Evolutionary conservation across 179 eudicot genomes (phyloP), one percentile per base, ranked within the genome.

Genomic region (Silene coronaria): DNA sequence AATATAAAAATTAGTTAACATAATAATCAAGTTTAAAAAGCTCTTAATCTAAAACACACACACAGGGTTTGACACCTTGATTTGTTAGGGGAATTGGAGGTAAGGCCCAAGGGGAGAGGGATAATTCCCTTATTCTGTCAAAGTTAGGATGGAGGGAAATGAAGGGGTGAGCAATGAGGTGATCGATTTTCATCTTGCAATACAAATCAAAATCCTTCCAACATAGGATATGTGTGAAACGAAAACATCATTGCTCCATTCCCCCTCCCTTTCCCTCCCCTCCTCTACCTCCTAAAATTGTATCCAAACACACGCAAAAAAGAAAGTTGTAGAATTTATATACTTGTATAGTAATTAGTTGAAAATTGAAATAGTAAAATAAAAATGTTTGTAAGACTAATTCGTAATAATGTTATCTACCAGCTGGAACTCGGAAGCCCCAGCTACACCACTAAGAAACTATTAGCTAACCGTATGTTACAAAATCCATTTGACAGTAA

Each of bases 401-500:
- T 57, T 22, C 9, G 5, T 16, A 53, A 55, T 9, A 53, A 26
- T 22, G 11, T 10, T 19, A 24, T 57, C 38, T 27, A 72, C 59
- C 45, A 78, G 72, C 72, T 58, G 67, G 67, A 28, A 71, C 63
- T 2, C 4, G 12, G 5, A 67, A 34, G 13, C 24, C 46, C 23
- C 27, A 73, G 48, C 22, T 69, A 12, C 45, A 66, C 72, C 59
- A 1, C 59, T 23, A 9, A 75, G 51, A 69, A 53, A 36, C 55
- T 24, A 61, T 23, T 16, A 16, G 60, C 71, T 51, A 62, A 36
- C 55, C 11, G 17, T 59, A 38, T 27, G 27, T 24, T 59, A 71
- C 78, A 68, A 68, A 48, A 36, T 5, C 55, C 45, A 64, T 26
- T 23, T 64, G 70, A 32, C 42, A 38, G 21, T 30, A 48, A 72